Percentiles rank a stretch among this genome's conserved stretches.
phyloP scores from a whole-genome alignment of 208 protist species.

The Trypanosoma grayi region DNA sequence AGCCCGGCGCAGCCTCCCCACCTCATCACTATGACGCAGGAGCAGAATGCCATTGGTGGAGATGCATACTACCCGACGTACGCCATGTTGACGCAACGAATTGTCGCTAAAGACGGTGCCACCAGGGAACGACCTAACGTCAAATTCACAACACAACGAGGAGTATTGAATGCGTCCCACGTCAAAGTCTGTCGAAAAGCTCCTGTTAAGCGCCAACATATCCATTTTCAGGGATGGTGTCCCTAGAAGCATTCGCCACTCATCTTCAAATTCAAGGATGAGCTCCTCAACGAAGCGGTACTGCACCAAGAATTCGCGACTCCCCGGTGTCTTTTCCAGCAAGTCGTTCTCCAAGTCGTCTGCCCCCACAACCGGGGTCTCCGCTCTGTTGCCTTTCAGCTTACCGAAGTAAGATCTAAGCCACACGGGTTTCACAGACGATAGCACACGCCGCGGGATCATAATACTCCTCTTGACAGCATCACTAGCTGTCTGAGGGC shows the following conservation, averaged over 20 bases:
- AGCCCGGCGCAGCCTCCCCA: conserved; percentile 16
- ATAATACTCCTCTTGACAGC: background rate
- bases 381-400: background rate
- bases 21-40: conserved; percentile 26
- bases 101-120: conserved; percentile 6
- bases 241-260: conserved; percentile 20
- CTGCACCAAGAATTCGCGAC: conserved; percentile 30
- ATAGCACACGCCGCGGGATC: conserved; percentile 1
- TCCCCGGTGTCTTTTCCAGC: conserved; percentile 1
- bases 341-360: background rate
- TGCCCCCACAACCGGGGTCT: background rate
- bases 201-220: conserved; percentile 23
- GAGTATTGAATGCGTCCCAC: conserved; percentile 33
- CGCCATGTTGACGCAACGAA: conserved; percentile 12
- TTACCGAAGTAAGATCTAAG: conserved; percentile 5
- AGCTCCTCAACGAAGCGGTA: conserved; percentile 68
- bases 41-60: conserved; percentile 37
- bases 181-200: conserved; percentile 18
- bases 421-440: conserved; percentile 1
- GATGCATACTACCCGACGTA: conserved; percentile 29
- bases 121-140: conserved; percentile 22
- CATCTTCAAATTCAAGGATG: conserved; percentile 59
- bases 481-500: background rate
- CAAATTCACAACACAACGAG: conserved; percentile 32
- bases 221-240: conserved; percentile 13